phyloP scores from a whole-genome alignment of 2,329 filamentous ascomycete species.

The Phialophora expanda region DNA sequence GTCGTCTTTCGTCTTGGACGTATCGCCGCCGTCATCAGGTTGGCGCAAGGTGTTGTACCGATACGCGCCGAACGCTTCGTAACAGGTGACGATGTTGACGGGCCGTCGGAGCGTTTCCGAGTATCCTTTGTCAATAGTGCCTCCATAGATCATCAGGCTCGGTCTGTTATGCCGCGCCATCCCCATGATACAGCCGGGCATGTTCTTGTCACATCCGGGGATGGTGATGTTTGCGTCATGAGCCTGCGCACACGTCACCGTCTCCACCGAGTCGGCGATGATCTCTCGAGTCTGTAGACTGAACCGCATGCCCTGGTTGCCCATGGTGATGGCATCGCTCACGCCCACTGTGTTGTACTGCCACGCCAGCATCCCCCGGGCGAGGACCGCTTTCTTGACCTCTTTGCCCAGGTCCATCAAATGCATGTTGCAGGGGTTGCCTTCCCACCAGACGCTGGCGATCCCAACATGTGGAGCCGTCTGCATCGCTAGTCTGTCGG shows the following conservation, averaged over 20 bases:
- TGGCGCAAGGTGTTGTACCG: constrained; percentile 75
- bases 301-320: constrained; percentile 83
- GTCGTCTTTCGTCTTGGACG: constrained; percentile 69
- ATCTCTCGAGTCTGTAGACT: constrained; percentile 88
- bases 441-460: constrained; percentile 95
- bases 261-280: constrained; percentile 93
- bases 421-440: constrained; percentile 85
- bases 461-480: constrained; percentile 88
- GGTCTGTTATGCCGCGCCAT: constrained; percentile 90
- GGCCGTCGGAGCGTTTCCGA: constrained; percentile 74
- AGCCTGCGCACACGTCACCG: constrained; percentile 86
- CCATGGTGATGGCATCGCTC: constrained; percentile 94
- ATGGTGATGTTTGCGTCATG: constrained; percentile 94
- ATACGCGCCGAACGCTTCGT: constrained; percentile 84
- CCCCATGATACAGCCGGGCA: constrained; percentile 91
- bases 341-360: constrained; percentile 92
- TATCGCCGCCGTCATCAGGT: constrained; percentile 65
- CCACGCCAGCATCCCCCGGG: constrained; percentile 89
- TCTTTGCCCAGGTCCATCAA: constrained; percentile 86
- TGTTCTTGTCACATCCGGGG: constrained; percentile 96
- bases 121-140: constrained; percentile 86
- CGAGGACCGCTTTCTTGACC: constrained; percentile 79
- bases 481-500: constrained; percentile 82
- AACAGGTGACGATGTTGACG: constrained; percentile 88
- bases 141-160: constrained; percentile 94